Conservation (phyloP, 2,329 filamentous ascomycete species). For the Trichophyton benhamiae region DNA sequence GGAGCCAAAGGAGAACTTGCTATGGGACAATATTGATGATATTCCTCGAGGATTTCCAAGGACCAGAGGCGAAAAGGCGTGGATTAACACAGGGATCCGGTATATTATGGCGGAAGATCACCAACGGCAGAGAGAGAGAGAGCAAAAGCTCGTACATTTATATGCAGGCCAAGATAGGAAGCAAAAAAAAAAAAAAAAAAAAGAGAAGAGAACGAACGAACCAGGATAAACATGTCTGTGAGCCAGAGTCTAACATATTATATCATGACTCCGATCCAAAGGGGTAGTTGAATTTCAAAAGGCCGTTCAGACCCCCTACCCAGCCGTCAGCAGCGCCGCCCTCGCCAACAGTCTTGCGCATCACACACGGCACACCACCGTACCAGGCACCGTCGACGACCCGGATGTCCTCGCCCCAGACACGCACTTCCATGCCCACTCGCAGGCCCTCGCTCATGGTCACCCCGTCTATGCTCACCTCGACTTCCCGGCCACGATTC, state of each 20-base stretch:
- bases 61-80: background rate
- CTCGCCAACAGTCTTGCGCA: constrained; percentile 46
- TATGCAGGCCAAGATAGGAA: background rate
- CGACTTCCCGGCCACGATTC: constrained; percentile 62
- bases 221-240: too few relatives aligned
- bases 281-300: constrained; percentile 95
- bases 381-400: constrained; percentile 43
- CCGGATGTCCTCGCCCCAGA: constrained; percentile 72
- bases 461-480: constrained; percentile 68
- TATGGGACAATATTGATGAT: background rate
- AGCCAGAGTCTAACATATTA: too few relatives aligned
- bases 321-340: constrained; percentile 67
- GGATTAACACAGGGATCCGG: background rate
- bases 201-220: background rate
- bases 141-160: too few relatives aligned
- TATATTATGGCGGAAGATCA: background rate
- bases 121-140: background rate
- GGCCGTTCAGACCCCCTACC: constrained; percentile 85
- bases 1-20: too few relatives aligned
- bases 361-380: constrained; percentile 85
- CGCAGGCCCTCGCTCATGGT: constrained; percentile 51
- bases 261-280: constrained; percentile 55
- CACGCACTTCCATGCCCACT: constrained; percentile 71
- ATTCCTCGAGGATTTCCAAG: background rate
- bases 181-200: background rate